These are phyloP conservation scores for Chalciporus piperatus DNA, from an alignment of 768 basidiomycete genomes.

Conservation along the genomic window DNA sequence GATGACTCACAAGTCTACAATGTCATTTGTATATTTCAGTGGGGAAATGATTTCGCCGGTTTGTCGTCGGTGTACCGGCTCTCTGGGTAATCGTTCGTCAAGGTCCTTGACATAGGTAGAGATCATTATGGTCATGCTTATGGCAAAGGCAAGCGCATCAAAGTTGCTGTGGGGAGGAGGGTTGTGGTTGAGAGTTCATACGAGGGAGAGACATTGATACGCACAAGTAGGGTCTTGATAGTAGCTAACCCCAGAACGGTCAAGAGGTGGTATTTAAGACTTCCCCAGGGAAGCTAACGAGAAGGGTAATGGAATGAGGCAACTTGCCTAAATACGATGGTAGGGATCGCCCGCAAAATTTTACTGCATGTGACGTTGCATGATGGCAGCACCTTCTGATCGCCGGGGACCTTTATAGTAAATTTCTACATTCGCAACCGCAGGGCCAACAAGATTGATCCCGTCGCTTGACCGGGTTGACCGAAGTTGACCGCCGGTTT, in stretches of 20 bases:
- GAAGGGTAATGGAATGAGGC: too few species aligned
- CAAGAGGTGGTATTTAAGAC: conserved; percentile 16
- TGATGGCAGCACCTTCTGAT: conserved; percentile 15
- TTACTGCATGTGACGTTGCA: conserved; percentile 10
- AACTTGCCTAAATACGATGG: conserved; percentile 3
- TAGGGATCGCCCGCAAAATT: conserved; percentile 21
- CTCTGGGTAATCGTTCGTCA: conserved; percentile 41
- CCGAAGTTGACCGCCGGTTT: too few species aligned
- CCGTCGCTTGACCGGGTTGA: conserved; percentile 24
- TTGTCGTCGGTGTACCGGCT: conserved; percentile 40
- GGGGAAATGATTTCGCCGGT: conserved; percentile 56
- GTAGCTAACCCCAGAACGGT: conserved; percentile 2
- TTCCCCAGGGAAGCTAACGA: conserved; percentile 5
- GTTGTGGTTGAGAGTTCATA: conserved; percentile 10
- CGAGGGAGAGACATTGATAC: conserved; percentile 20
- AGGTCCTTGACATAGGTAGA: conserved; percentile 39
- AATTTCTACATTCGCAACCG: conserved; percentile 8
- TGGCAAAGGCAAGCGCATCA: conserved; percentile 22
- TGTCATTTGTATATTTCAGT: conserved; percentile 44
- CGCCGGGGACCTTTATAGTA: conserved; percentile 6
- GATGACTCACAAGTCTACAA: conserved; percentile 52
- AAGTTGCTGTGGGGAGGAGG: conserved; percentile 14
- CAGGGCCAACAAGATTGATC: conserved; percentile 21
- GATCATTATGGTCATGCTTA: conserved; percentile 21
- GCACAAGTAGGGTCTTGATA: conserved; percentile 15